Evolutionary conservation across 164 flowering plant species (phyloP), one percentile per base, ranked within the genome.

Genomic region (Liquidambar formosana): DNA sequence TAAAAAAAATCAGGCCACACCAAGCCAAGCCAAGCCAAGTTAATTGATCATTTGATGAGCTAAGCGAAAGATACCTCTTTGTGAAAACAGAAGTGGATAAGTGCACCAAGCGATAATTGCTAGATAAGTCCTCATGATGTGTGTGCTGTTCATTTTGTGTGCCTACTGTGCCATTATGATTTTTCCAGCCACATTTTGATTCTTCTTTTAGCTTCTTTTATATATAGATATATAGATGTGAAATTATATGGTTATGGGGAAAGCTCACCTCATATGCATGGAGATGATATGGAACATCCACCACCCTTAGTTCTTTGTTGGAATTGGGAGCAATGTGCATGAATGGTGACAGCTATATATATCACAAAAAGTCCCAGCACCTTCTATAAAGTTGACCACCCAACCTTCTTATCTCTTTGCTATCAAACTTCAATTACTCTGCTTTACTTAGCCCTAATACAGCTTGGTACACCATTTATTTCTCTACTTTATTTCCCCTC

Each of bases 361-460:
- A 46, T 67, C 45, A 56, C 19, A 44, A 52, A 28, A 57, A 46
- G 15, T 12, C 49, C 15, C 49, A 46, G 41, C 64, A 65, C 65
- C 65, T 61, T 38, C 27, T 49, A 2, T 52, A 14, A 51, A 61
- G 75, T 66, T 66, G 75, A 72, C 70, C 53, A 51, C 72, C 18
- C 66, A 69, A 61, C 72, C 66, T 3, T 43, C n/a, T 15, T 18
- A 49, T 49, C n/a, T 16, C 53, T 49, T 49, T n/a, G n/a, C 53
- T n/a, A n/a, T n/a, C n/a, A n/a, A n/a, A n/a, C 8, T 49, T 49
- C 53, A 4, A 16, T 49, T 49, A n/a, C n/a, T n/a, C n/a, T n/a
- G n/a, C n/a, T n/a, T n/a, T n/a, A n/a, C n/a, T n/a, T n/a, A n/a
- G n/a, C n/a, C n/a, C n/a, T n/a, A n/a, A n/a, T n/a, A n/a, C n/a